Conservation (phyloP, 805 yeast species). For the Candida odintsovae region DNA sequence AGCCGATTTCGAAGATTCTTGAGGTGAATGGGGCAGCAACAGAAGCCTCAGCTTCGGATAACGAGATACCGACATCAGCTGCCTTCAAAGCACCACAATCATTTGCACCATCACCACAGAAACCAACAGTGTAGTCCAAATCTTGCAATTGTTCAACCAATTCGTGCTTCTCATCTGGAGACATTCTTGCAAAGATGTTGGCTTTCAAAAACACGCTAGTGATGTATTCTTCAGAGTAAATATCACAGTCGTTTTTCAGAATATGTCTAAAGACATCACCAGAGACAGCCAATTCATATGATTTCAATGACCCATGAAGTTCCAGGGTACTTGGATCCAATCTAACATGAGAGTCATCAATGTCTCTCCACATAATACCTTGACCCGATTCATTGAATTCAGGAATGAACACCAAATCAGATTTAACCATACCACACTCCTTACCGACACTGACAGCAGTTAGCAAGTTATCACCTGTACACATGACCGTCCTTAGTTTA, state of each 20-base stretch:
- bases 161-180: conserved; percentile 98
- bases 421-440: conserved; percentile 66
- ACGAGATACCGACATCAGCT: conserved; percentile 93
- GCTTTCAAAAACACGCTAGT: conserved; percentile 63
- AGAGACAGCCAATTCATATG: conserved; percentile 75
- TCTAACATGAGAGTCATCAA: conserved; percentile 46
- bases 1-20: conserved; percentile 80
- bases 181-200: conserved; percentile 90
- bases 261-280: conserved; percentile 87
- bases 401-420: conserved; percentile 57
- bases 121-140: conserved; percentile 88
- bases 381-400: conserved; percentile 33
- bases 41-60: conserved; percentile 96
- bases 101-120: conserved; percentile 99
- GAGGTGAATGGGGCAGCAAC: conserved; percentile 99
- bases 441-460: conserved; percentile 92
- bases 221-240: conserved; percentile 33
- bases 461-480: conserved; percentile 94
- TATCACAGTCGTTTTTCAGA: conserved; percentile 35
- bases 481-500: conserved; percentile 80
- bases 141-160: conserved; percentile 80
- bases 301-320: conserved; percentile 33
- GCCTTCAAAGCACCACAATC: conserved; percentile 98
- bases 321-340: conserved; percentile 62
- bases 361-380: conserved; percentile 54